A percentile compares a stretch with the other conserved stretches of the same genome.
These are phyloP conservation scores for Claviceps digitariae DNA, from an alignment of 2,329 filamentous ascomycete genomes.

Conservation along the genomic window DNA sequence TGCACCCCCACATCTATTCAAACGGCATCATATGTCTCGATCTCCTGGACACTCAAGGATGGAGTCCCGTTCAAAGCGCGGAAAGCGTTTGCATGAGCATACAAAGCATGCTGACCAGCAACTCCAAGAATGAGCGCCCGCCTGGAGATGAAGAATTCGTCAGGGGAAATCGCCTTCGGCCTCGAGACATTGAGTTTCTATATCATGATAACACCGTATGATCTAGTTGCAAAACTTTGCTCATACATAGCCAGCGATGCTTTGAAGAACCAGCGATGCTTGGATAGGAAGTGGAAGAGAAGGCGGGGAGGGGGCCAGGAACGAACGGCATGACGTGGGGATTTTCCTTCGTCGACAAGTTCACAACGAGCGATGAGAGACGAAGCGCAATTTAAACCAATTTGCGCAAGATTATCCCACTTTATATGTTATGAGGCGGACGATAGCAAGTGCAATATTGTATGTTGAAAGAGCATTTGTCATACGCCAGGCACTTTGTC, in stretches of 20 bases:
- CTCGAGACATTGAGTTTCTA: slow-evolving; percentile 81
- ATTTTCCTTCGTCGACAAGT: background rate
- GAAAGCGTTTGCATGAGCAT: slow-evolving; percentile 95
- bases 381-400: background rate
- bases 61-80: slow-evolving; percentile 94
- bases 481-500: background rate
- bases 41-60: slow-evolving; percentile 73
- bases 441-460: background rate
- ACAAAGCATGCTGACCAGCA: slow-evolving; percentile 96
- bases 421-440: background rate
- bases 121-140: slow-evolving; percentile 80
- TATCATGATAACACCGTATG: slow-evolving; percentile 82
- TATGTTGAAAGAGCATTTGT: background rate
- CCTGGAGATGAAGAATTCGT: slow-evolving; percentile 87
- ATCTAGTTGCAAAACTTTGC: background rate
- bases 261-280: background rate
- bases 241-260: background rate
- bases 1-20: slow-evolving; percentile 95
- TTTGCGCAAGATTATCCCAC: background rate
- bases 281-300: background rate
- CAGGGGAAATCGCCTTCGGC: slow-evolving; percentile 60
- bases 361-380: background rate
- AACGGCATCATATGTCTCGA: slow-evolving; percentile 99
- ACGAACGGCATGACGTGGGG: background rate
- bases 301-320: background rate